phyloP scores from a whole-genome alignment of 2,329 filamentous ascomycete species.

The Colletotrichum eremochloae region DNA sequence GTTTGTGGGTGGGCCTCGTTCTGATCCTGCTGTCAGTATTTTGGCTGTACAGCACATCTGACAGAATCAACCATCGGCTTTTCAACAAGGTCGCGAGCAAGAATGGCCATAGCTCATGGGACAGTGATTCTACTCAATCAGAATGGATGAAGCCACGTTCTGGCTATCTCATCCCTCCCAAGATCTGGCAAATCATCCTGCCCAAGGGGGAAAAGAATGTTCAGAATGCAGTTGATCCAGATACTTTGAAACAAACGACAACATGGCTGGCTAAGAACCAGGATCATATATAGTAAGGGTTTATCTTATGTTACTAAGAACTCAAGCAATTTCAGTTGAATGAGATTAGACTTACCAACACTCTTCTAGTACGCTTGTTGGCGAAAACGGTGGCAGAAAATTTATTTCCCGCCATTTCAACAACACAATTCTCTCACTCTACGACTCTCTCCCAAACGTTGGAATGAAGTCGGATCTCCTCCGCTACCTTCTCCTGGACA shows the following conservation, averaged over 20 bases:
- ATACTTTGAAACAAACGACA: constrained; percentile 21
- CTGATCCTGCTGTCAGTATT: neutral
- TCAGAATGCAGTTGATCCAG: neutral
- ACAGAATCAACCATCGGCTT: neutral
- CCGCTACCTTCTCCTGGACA: constrained; percentile 47
- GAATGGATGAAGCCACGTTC: neutral
- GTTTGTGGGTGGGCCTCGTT: neutral
- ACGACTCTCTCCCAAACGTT: constrained; percentile 45
- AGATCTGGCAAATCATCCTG: constrained; percentile 42
- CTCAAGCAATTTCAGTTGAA: neutral
- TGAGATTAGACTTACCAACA: neutral
- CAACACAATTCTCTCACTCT: constrained; percentile 44
- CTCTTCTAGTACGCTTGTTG: constrained; percentile 45
- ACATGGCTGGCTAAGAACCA: constrained; percentile 41
- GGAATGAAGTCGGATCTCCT: constrained; percentile 50
- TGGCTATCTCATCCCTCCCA: constrained; percentile 9
- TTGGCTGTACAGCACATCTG: constrained; percentile 6
- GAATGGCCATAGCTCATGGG: neutral
- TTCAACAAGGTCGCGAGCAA: neutral
- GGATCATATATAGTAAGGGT: constrained; percentile 36
- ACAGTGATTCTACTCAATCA: neutral
- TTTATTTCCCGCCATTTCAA: constrained; percentile 44
- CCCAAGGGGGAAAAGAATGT: constrained; percentile 7
- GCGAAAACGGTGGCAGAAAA: constrained; percentile 44
- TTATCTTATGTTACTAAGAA: neutral